Evolutionary conservation across 2,329 filamentous ascomycete genomes (phyloP).

Genomic region (Xylariaceae sp.): DNA sequence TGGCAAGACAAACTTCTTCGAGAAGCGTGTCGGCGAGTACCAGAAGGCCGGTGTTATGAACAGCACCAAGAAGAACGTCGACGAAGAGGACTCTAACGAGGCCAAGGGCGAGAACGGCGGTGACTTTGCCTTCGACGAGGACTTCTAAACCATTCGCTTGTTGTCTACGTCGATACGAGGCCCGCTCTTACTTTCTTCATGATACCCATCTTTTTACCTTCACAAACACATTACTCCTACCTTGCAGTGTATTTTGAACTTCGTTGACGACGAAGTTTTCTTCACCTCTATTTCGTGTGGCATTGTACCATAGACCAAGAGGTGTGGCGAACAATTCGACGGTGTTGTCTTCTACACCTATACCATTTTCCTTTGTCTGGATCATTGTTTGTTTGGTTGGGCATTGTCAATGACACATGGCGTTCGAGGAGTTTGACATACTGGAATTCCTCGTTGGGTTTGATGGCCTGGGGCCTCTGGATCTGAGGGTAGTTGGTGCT

Average conservation of each 20-base stretch:
- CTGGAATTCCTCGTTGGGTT: conserved; percentile 7
- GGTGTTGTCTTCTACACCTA: conserved; percentile 6
- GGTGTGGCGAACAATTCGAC: conserved; percentile 23
- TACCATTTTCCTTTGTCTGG: conserved; percentile 15
- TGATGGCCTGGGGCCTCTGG: neutral
- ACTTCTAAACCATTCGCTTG: conserved; percentile 73
- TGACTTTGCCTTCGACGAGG: conserved; percentile 93
- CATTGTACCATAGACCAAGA: conserved; percentile 29
- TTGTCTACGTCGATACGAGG: conserved; percentile 15
- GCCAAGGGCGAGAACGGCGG: conserved; percentile 67
- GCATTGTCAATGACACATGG: conserved; percentile 9
- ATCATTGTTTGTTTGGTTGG: conserved; percentile 1
- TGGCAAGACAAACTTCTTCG: conserved; percentile 99
- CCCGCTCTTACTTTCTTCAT: conserved; percentile 8
- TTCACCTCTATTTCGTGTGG: conserved; percentile 4
- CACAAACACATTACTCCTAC: neutral
- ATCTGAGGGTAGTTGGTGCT: neutral
- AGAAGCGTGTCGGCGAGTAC: conserved; percentile 99
- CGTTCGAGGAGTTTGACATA: conserved; percentile 17
- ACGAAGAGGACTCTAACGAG: conserved; percentile 55
- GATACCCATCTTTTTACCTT: conserved; percentile 20
- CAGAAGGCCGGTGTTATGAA: conserved; percentile 99
- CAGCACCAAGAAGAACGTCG: conserved; percentile 75
- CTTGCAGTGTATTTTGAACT: conserved; percentile 24
- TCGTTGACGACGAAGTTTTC: conserved; percentile 1